These are phyloP conservation scores for Artemisia argyi DNA, from an alignment of 129 eudicot species.

Conservation along the genomic window DNA sequence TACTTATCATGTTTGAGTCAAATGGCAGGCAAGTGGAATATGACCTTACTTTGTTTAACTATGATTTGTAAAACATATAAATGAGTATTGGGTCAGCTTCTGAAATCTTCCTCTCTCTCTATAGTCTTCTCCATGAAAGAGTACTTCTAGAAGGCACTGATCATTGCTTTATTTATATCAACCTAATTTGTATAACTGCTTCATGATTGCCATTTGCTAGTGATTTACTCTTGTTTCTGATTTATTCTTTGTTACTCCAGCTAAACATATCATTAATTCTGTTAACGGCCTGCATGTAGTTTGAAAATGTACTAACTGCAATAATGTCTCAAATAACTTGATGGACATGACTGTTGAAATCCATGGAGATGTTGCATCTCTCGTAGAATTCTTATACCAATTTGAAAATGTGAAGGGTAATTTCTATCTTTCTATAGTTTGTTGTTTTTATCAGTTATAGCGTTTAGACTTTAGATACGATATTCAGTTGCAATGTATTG, in stretches of 20 bases:
- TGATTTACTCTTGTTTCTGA: too few species aligned
- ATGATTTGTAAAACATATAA: too few species aligned
- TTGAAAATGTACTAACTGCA: too few species aligned
- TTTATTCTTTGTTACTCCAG: too few species aligned
- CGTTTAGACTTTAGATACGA: not conserved
- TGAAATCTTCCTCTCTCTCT: constrained; percentile 35
- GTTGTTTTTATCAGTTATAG: not conserved
- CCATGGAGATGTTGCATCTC: constrained; percentile 81
- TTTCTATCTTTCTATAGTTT: constrained; percentile 12
- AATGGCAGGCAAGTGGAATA: too few species aligned
- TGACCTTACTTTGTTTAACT: too few species aligned
- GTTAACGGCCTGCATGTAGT: too few species aligned
- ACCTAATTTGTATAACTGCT: too few species aligned
- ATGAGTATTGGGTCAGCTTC: constrained; percentile 61
- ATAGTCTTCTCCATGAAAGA: not conserved
- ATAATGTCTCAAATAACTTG: constrained; percentile 66
- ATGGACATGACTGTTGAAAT: constrained; percentile 96
- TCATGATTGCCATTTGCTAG: too few species aligned
- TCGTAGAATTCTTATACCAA: constrained; percentile 87
- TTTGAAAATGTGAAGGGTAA: constrained; percentile 91
- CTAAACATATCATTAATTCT: too few species aligned
- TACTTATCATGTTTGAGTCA: too few species aligned
- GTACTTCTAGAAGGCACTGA: not conserved
- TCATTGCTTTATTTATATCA: too few species aligned
- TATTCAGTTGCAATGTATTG: not conserved